phyloP scores from a whole-genome alignment of 2,329 filamentous ascomycete species.

The Pseudogymnoascus sp. region DNA sequence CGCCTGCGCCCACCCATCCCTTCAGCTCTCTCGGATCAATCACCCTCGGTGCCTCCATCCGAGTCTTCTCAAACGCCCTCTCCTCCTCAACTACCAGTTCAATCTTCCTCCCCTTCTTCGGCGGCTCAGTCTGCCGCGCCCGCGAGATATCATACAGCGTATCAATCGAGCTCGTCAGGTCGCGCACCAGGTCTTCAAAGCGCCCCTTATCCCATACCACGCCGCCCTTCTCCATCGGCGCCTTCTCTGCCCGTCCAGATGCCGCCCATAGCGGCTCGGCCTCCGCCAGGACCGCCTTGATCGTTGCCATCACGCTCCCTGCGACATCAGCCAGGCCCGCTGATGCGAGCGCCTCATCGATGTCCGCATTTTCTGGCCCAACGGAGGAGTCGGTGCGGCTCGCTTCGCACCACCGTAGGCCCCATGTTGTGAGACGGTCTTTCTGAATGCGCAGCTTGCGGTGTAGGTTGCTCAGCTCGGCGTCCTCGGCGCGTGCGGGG shows the following conservation, averaged over 20 bases:
- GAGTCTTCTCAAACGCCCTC: slow-evolving; percentile 45
- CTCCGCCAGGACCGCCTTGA: slow-evolving; percentile 71
- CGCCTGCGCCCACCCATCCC: neutral
- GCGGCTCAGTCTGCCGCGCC: slow-evolving; percentile 37
- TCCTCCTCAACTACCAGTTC: slow-evolving; percentile 26
- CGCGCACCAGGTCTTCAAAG: slow-evolving; percentile 66
- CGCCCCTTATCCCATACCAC: slow-evolving; percentile 62
- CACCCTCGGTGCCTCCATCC: slow-evolving; percentile 53
- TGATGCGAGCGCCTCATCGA: slow-evolving; percentile 62
- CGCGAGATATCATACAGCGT: slow-evolving; percentile 69
- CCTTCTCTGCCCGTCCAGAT: slow-evolving; percentile 39
- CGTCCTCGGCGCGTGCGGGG: slow-evolving; percentile 52
- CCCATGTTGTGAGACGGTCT: slow-evolving; percentile 71
- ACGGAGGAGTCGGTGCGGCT: slow-evolving; percentile 47
- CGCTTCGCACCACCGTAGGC: slow-evolving; percentile 71
- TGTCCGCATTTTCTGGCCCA: slow-evolving; percentile 36
- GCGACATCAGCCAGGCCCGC: slow-evolving; percentile 70
- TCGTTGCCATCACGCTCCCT: slow-evolving; percentile 69
- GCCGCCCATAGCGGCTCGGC: slow-evolving; percentile 63
- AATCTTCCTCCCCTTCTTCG: neutral
- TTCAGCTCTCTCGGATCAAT: slow-evolving; percentile 38
- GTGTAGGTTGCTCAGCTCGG: slow-evolving; percentile 63
- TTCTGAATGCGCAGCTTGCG: slow-evolving; percentile 74
- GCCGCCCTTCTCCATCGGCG: slow-evolving; percentile 45
- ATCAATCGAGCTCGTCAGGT: slow-evolving; percentile 70